Evolutionary conservation across 495 filamentous ascomycete species (phyloP).

Genomic region (Emericellopsis terricola): DNA sequence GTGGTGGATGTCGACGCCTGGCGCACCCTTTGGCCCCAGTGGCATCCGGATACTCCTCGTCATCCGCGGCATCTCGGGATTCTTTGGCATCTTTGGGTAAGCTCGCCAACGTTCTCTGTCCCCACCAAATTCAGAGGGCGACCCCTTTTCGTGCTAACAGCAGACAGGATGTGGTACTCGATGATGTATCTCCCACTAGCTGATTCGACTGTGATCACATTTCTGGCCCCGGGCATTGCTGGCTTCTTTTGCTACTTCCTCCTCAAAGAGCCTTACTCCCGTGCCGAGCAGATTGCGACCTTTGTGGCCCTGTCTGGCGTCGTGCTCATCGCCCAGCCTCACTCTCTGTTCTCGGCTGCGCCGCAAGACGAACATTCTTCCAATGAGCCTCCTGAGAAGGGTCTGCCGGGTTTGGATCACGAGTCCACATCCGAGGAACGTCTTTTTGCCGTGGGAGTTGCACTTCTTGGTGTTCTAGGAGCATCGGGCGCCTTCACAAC

Average conservation of each 20-base stretch:
- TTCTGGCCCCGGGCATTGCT: constrained; percentile 66
- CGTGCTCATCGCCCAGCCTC: constrained; percentile 65
- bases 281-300: constrained; percentile 57
- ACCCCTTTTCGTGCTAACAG: no score
- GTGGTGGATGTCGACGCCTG: constrained; percentile 45
- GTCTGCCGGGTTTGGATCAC: constrained; percentile 11
- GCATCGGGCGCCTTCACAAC: constrained; percentile 59
- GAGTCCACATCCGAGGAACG: constrained; percentile 45
- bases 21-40: constrained; percentile 52
- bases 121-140: no score
- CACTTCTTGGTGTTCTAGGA: constrained; percentile 67
- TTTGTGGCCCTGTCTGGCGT: constrained; percentile 66
- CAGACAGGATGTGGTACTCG: constrained; percentile 35
- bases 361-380: background rate
- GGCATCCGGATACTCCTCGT: constrained; percentile 50
- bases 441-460: constrained; percentile 50
- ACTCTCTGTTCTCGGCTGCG: constrained; percentile 30
- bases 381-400: constrained; percentile 9
- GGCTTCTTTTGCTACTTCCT: constrained; percentile 69
- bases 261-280: constrained; percentile 59
- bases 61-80: constrained; percentile 53
- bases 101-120: no score
- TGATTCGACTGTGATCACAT: constrained; percentile 87
- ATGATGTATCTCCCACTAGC: constrained; percentile 76
- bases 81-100: constrained; percentile 53